Evolutionary conservation across 23 red algal species (phyloP).

Genomic region (Pyropia yezoensis): DNA sequence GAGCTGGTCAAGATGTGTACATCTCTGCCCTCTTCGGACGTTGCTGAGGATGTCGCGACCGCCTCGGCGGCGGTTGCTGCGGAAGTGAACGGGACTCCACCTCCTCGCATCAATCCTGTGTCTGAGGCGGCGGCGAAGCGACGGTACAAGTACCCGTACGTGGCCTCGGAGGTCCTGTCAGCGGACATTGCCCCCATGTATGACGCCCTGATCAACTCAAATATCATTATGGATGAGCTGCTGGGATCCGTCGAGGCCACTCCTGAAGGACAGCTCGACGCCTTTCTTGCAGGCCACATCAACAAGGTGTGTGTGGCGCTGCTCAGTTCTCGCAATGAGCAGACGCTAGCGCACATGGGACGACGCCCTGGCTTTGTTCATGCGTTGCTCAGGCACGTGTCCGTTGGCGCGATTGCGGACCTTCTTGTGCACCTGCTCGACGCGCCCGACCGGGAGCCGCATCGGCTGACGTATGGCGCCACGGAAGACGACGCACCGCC

Average conservation of each 20-base stretch:
- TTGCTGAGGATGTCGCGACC: too few relatives aligned
- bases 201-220: conserved; percentile 20
- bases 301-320: conserved; percentile 47
- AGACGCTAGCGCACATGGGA: conserved; percentile 9
- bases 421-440: conserved; percentile 49
- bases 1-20: too few relatives aligned
- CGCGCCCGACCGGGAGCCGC: conserved; percentile 6
- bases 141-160: conserved; percentile 40
- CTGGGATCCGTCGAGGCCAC: conserved; percentile 21
- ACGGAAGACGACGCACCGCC: background rate
- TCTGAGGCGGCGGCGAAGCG: conserved; percentile 1
- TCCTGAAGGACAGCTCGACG: conserved; percentile 11
- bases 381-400: conserved; percentile 49
- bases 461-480: background rate
- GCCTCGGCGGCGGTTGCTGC: too few relatives aligned
- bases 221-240: conserved; percentile 1
- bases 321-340: conserved; percentile 18
- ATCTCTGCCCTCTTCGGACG: too few relatives aligned
- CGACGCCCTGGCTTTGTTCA: conserved; percentile 18
- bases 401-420: conserved; percentile 36
- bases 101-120: too few relatives aligned
- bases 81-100: too few relatives aligned
- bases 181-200: conserved; percentile 19
- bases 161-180: conserved; percentile 56
- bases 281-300: conserved; percentile 24